Conservation (phyloP, 192 early-diverging fungal species). For the Allomyces macrogynus region DNA sequence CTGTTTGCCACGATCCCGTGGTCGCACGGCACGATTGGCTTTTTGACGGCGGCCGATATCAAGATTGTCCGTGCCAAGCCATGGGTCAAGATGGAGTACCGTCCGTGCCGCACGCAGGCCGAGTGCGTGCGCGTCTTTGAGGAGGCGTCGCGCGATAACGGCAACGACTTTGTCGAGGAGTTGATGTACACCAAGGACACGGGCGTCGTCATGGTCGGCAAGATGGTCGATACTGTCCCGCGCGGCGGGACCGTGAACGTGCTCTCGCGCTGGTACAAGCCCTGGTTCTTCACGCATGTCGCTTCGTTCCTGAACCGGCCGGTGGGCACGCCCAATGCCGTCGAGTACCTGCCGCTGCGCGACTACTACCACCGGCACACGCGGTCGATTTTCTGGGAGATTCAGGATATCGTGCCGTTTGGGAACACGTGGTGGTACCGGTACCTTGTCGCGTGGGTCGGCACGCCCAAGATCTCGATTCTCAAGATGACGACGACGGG, state of each 20-base stretch:
- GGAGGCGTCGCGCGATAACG: not conserved
- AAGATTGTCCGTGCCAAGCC: slow-evolving; percentile 19
- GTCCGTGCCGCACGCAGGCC: slow-evolving; percentile 9
- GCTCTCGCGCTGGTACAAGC: slow-evolving; percentile 16
- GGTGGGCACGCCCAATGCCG: slow-evolving; percentile 6
- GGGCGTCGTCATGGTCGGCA: slow-evolving; percentile 15
- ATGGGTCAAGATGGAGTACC: slow-evolving; percentile 15
- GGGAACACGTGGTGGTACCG: slow-evolving; percentile 17
- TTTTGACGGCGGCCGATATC: slow-evolving; percentile 14
- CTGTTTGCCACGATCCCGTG: slow-evolving; percentile 18
- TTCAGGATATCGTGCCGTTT: slow-evolving; percentile 16
- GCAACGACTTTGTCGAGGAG: slow-evolving; percentile 11
- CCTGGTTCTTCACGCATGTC: slow-evolving; percentile 23
- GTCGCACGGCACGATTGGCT: slow-evolving; percentile 19
- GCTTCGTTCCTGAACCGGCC: slow-evolving; percentile 6
- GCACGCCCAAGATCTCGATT: slow-evolving; percentile 13
- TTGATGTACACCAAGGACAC: slow-evolving; percentile 17
- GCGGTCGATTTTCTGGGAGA: slow-evolving; percentile 19
- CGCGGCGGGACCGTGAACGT: slow-evolving; percentile 10
- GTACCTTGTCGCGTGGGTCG: slow-evolving; percentile 15
- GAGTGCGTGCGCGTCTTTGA: slow-evolving; percentile 11
- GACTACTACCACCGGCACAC: slow-evolving; percentile 25
- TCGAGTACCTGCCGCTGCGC: slow-evolving; percentile 20
- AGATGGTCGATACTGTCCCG: slow-evolving; percentile 11
- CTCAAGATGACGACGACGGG: slow-evolving; percentile 16